A percentile compares a stretch with the other conserved stretches of the same genome.
These are phyloP conservation scores for Citrus reticulata DNA, from an alignment of 345 rosid genomes.

Conservation along the genomic window DNA sequence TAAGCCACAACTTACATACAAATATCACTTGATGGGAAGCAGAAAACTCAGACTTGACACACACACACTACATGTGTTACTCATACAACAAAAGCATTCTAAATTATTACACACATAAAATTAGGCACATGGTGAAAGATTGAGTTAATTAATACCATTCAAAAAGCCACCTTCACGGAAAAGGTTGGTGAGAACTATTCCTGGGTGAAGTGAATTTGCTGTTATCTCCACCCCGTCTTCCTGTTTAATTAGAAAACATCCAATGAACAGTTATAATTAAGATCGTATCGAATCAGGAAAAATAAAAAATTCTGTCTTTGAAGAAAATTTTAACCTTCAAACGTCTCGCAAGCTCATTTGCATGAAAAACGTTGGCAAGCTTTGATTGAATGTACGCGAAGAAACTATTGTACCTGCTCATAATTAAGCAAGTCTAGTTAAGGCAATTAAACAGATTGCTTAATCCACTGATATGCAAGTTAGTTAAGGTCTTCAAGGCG, in stretches of 20 bases:
- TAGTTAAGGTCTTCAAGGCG: too few relatives aligned
- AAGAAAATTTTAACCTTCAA: constrained; percentile 48
- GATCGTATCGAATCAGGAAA: too few relatives aligned
- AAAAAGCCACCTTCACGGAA: constrained; percentile 29
- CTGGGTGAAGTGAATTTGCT: constrained; percentile 77
- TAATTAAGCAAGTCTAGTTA: not conserved
- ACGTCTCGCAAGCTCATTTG: constrained; percentile 52
- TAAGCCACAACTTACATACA: too few relatives aligned
- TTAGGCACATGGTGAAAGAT: not conserved
- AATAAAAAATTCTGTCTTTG: not conserved
- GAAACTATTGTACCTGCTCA: constrained; percentile 42
- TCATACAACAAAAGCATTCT: not conserved
- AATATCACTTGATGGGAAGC: not conserved
- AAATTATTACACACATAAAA: not conserved
- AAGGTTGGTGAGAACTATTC: constrained; percentile 56
- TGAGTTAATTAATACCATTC: not conserved
- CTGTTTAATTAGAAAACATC: constrained; percentile 28
- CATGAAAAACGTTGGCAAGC: constrained; percentile 75
- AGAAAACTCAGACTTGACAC: too few relatives aligned
- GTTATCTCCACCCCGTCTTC: constrained; percentile 50
- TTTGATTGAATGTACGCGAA: constrained; percentile 72
- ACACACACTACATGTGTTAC: too few relatives aligned
- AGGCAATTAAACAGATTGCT: too few relatives aligned
- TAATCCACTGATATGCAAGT: too few relatives aligned
- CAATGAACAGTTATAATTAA: not conserved